Evolutionary conservation across 2,329 filamentous ascomycete species (phyloP).

Genomic region (Phialocephala subalpina): DNA sequence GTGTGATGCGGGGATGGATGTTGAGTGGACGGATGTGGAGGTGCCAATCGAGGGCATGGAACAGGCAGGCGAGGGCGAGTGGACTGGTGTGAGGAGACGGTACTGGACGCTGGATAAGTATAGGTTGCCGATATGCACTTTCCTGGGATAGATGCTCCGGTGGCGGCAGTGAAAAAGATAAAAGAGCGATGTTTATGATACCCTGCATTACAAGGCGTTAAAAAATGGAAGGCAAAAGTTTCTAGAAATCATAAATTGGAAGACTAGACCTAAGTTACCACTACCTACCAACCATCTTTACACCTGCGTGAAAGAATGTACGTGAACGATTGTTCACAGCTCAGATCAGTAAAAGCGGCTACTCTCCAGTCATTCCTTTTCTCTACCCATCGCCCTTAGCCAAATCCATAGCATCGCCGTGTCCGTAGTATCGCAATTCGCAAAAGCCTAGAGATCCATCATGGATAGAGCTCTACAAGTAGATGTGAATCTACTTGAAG

Average conservation of each 20-base stretch:
- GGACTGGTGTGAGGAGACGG: constrained; percentile 85
- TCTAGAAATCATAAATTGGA: neutral
- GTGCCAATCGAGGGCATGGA: constrained; percentile 73
- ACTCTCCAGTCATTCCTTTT: neutral
- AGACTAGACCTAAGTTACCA: constrained; percentile 3
- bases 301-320: neutral
- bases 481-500: constrained; percentile 50
- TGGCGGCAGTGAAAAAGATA: too few relatives aligned
- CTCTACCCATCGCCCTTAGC: constrained; percentile 7
- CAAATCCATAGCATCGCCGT: too few relatives aligned
- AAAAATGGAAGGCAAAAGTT: constrained; percentile 5
- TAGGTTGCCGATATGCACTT: constrained; percentile 76
- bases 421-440: neutral
- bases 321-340: constrained; percentile 1
- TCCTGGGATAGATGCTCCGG: constrained; percentile 56
- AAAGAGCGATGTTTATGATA: too few relatives aligned
- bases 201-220: constrained; percentile 24
- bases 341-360: constrained; percentile 5
- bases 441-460: neutral
- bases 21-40: constrained; percentile 81
- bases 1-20: constrained; percentile 86
- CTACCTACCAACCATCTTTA: constrained; percentile 9
- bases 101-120: constrained; percentile 91
- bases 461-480: neutral
- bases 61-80: constrained; percentile 75